Evolutionary conservation across 352 stramenopile species (phyloP), one percentile per base, ranked within the genome.

Genomic region (Pseudoperonospora humuli): DNA sequence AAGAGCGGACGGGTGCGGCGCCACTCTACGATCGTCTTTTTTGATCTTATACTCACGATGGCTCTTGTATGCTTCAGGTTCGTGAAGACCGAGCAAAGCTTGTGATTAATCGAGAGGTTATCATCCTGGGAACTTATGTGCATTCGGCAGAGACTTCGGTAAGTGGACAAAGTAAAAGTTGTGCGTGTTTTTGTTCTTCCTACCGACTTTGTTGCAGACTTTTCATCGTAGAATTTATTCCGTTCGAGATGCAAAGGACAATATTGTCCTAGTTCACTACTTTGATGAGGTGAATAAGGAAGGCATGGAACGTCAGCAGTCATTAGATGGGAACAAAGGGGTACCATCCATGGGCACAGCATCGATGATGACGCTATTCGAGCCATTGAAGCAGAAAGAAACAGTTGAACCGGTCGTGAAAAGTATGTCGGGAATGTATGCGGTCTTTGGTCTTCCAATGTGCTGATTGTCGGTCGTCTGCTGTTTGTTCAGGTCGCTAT

Each of bases 171-270:
- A 20, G 6, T 36, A 14, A 14, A 36, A 11, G 26, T 35, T n/a
- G n/a, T n/a, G n/a, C 11, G 40, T 45, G 20, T 36, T 33, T n/a
- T 20, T 33, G 14, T 32, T 15, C 5, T 34, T 34, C 13, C 28
- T 34, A 19, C 8, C 28, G 23, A 24, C 14, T 32, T 43, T 26
- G 0, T 19, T 41, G 18, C 28, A 89, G 78, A 86, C 75, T 2
- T 93, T 93, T 42, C 81, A 93, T 55, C 64, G 81, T 17, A 75
- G 81, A n/a, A 88, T 72, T 50, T 93, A 93, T 46, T 74, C 65
- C 7, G 47, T 93, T 31, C 75, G 81, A 21, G 75, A 87, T 45
- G 71, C 63, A 1, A 64, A 81, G 8, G 61, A 80, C 15, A 62
- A 69, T 24, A 67, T 90, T 25, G 69, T 93, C 15, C 75, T 93